Evolutionary conservation across 2,329 filamentous ascomycete genomes (phyloP).

Genomic region (Claviceps citrina): DNA sequence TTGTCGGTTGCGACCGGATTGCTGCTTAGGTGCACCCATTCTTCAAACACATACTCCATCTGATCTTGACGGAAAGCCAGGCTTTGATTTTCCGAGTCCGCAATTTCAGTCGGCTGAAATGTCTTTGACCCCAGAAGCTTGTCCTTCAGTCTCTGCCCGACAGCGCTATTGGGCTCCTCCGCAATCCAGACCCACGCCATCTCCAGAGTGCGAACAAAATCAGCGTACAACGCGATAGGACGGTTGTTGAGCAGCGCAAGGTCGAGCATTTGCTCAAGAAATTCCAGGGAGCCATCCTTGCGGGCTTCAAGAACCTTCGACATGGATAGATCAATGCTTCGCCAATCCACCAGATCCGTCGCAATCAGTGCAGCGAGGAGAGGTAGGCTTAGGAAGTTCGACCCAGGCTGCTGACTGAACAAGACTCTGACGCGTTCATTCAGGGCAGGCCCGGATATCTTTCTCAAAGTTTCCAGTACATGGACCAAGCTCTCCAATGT

Average conservation of each 20-base stretch:
- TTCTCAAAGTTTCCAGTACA: conserved; percentile 43
- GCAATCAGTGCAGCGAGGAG: conserved; percentile 41
- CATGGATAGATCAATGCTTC: conserved; percentile 53
- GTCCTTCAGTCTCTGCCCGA: conserved; percentile 56
- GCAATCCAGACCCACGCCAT: conserved; percentile 67
- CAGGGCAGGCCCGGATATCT: conserved; percentile 39
- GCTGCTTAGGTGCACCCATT: conserved; percentile 76
- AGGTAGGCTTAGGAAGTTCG: conserved; percentile 40
- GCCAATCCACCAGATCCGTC: conserved; percentile 47
- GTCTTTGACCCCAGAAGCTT: conserved; percentile 34
- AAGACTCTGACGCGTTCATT: conserved; percentile 39
- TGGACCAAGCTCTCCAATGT: conserved; percentile 47
- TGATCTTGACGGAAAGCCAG: conserved; percentile 53
- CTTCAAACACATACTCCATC: conserved; percentile 87
- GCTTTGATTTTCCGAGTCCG: conserved; percentile 32
- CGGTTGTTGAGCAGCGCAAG: conserved; percentile 63
- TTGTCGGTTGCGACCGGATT: conserved; percentile 63
- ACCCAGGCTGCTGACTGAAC: conserved; percentile 41
- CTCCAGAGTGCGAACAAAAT: conserved; percentile 72
- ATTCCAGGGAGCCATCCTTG: conserved; percentile 58
- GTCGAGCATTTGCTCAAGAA: conserved; percentile 67
- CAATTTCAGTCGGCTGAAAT: conserved; percentile 26
- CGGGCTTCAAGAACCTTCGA: conserved; percentile 56
- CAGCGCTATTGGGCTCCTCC: conserved; percentile 49
- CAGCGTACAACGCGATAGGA: conserved; percentile 63